Base-by-base conservation (phyloP, 768 basidiomycete genomes). In the Rhodotorula babjevae region DNA sequence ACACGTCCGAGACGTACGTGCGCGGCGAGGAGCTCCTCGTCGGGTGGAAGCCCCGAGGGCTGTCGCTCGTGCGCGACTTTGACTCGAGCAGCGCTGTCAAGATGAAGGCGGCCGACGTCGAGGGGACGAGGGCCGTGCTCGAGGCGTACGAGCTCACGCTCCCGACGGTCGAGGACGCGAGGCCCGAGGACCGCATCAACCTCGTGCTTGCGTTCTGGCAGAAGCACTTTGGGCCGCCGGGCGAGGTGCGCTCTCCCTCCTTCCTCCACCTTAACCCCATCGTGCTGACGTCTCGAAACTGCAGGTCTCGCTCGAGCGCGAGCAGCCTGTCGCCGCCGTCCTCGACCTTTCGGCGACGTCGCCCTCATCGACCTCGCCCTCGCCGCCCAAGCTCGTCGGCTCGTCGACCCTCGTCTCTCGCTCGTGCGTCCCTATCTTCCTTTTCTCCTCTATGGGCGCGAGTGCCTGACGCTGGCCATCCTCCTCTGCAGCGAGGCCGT, bases 1-100 rank as follows among this genome's bases (percentile, higher is more conserved):
- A 99, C 82, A 97, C 95, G 2, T 88, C 91, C 42, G 90, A 91
- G 82, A 94, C 93, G 80, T 97, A 94, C 81, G 93, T 99, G 0
- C 86, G 89, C 58, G 95, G 95, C 15, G 94, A 98, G 80, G 94
- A 97, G 77, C 81, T 84, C 8, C 84, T 98, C 42, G 87, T 85
- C 12, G 81, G 84, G 29, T 98, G 95, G 94, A 90, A 87, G 76
- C 88, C 94, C 57, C 86, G 94, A 58, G 92, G 94, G 16, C 85
- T 97, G 40, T 89, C 89, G 2, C 88, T 93, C 18, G 89, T 99
- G 40, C 88, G 95, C 75, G 95, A 97, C 79, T 90, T 91, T 79
- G 84, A 84, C 61, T 85, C 88, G 69, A 82, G 92, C n/a, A 84
- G 89, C 23, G 85, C 84, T 56, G 89, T 87, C 61, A 90, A 92